A percentile compares a stretch with the other conserved stretches of the same genome.
Evolutionary conservation across 1,139 yeast species (phyloP).

Genomic region (Yamadazyma buinensis): DNA sequence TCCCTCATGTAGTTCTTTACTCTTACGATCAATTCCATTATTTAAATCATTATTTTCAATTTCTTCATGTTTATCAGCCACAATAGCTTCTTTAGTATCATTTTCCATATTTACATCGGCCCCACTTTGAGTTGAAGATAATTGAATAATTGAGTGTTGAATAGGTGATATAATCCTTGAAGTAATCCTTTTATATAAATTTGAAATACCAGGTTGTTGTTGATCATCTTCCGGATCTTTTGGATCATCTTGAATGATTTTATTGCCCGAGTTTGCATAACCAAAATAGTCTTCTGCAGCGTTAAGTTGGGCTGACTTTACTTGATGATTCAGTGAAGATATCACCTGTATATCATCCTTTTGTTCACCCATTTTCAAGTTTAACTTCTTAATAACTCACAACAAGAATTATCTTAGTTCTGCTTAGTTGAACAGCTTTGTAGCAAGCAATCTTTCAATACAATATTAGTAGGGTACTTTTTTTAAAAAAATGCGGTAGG

Average conservation of each 20-base stretch:
- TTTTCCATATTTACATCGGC: not conserved
- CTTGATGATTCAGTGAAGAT: not conserved
- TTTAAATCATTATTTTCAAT: no score
- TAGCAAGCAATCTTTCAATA: no score
- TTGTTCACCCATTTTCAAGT: not conserved
- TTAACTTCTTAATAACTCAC: no score
- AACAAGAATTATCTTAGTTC: no score
- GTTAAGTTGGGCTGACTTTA: no score
- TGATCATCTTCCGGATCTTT: no score
- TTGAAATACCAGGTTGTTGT: no score
- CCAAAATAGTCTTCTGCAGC: not conserved
- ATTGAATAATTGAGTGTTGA: conserved; percentile 9
- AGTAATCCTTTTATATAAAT: conserved; percentile 11
- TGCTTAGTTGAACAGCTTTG: no score
- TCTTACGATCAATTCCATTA: no score
- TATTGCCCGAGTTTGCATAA: not conserved
- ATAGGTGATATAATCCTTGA: conserved; percentile 15
- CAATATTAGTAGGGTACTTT: no score
- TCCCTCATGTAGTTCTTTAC: not conserved
- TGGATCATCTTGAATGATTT: not conserved
- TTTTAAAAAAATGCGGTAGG: no score
- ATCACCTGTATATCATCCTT: not conserved
- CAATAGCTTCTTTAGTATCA: not conserved
- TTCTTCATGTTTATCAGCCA: no score
- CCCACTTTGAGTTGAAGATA: conserved; percentile 1